Evolutionary conservation across 768 basidiomycete genomes (phyloP).

Genomic region (Psilocybe sp.): DNA sequence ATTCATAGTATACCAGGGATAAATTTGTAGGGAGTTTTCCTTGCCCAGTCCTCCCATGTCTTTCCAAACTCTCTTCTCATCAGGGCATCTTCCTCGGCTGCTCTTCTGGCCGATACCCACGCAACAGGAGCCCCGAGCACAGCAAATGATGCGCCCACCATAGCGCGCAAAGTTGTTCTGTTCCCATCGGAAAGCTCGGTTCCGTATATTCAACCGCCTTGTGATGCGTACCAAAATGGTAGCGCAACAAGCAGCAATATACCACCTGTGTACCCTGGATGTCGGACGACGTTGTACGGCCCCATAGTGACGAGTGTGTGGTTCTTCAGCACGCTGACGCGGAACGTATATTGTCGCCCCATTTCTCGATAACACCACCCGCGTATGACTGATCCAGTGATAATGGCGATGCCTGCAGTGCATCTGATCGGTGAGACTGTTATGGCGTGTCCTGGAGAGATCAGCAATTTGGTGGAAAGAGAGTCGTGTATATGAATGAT

Average conservation of each 20-base stretch:
- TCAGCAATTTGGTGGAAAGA: too few relatives aligned
- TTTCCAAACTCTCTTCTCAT: conserved; percentile 25
- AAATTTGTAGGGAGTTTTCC: conserved; percentile 22
- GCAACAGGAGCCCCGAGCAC: neutral
- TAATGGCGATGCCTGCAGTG: too few relatives aligned
- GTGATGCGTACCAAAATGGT: conserved; percentile 23
- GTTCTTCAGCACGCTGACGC: conserved; percentile 24
- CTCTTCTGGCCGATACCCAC: conserved; percentile 1
- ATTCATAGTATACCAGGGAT: conserved; percentile 25
- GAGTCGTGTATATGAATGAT: too few relatives aligned
- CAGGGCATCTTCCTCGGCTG: conserved; percentile 26
- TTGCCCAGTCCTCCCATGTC: conserved; percentile 29
- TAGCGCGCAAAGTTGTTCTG: neutral
- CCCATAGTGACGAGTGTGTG: conserved; percentile 25
- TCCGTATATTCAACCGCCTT: conserved; percentile 27
- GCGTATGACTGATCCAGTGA: too few relatives aligned
- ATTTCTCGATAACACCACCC: conserved; percentile 31
- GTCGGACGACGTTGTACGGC: conserved; percentile 28
- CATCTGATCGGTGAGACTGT: too few relatives aligned
- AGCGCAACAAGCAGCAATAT: conserved; percentile 22
- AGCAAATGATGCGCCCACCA: neutral
- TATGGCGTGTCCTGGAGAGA: too few relatives aligned
- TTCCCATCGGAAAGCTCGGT: conserved; percentile 19
- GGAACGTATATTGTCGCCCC: conserved; percentile 35
- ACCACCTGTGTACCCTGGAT: conserved; percentile 28